Conservation (phyloP, 768 basidiomycete species). For the Lanmaoa pseudosensibilis region DNA sequence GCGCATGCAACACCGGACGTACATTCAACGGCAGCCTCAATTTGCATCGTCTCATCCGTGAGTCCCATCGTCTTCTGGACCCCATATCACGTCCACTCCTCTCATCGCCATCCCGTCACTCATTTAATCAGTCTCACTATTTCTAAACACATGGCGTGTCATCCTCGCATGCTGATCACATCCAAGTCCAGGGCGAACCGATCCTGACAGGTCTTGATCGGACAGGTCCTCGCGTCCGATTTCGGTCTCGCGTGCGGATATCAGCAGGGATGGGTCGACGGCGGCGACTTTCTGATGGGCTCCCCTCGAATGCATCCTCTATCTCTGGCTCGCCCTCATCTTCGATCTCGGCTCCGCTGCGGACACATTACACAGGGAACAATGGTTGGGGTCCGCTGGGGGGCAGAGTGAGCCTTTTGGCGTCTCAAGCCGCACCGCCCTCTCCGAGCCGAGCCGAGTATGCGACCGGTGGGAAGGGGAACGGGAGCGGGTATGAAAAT, state of each 20-base stretch:
- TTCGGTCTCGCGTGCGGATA: constrained; percentile 76
- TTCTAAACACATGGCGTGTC: not conserved
- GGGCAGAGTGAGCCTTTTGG: constrained; percentile 46
- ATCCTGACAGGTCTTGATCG: constrained; percentile 8
- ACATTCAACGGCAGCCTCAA: not conserved
- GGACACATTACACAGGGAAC: constrained; percentile 51
- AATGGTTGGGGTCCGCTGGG: constrained; percentile 65
- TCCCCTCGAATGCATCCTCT: constrained; percentile 37
- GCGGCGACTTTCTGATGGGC: constrained; percentile 34
- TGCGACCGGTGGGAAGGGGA: not conserved
- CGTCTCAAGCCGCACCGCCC: constrained; percentile 8
- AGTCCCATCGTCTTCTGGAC: constrained; percentile 4
- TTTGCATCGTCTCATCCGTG: constrained; percentile 8
- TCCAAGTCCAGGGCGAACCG: constrained; percentile 16
- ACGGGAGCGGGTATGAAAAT: not conserved
- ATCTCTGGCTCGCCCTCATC: constrained; percentile 69
- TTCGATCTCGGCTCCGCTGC: constrained; percentile 79
- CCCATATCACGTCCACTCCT: not conserved
- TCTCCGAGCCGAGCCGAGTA: not conserved
- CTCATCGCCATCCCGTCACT: not conserved
- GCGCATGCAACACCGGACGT: not conserved
- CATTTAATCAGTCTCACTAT: not conserved
- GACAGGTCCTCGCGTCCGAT: constrained; percentile 48
- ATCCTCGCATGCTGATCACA: constrained; percentile 2
- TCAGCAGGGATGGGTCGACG: constrained; percentile 63